A percentile compares a stretch with the other conserved stretches of the same genome.
Conservation (phyloP, 1,139 yeast species). For the Blastobotrys ciferrii region DNA sequence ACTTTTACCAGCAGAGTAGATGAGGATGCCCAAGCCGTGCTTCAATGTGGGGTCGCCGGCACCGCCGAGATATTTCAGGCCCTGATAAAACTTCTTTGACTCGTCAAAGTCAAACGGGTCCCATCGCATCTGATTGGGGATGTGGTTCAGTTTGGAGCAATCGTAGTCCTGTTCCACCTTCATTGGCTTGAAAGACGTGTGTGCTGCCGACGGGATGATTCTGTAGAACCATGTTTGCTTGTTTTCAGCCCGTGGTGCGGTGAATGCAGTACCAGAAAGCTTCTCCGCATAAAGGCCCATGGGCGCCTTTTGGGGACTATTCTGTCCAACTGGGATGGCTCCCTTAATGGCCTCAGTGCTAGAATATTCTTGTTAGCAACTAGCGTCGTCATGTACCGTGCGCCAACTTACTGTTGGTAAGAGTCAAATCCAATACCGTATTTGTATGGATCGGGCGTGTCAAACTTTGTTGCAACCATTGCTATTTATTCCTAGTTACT, state of each 20-base stretch:
- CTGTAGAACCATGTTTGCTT: constrained; percentile 33
- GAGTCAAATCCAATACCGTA: constrained; percentile 29
- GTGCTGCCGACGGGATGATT: constrained; percentile 30
- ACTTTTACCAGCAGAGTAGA: constrained; percentile 27
- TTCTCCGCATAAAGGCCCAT: constrained; percentile 33
- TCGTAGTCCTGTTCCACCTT: constrained; percentile 17
- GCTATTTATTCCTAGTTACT: too few species aligned
- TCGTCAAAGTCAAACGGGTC: constrained; percentile 30
- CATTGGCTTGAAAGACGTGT: constrained; percentile 22
- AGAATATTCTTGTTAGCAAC: constrained; percentile 6
- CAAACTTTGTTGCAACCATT: constrained; percentile 24
- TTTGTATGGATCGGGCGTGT: constrained; percentile 25
- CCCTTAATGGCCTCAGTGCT: constrained; percentile 29
- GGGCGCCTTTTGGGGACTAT: constrained; percentile 30
- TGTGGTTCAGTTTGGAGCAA: constrained; percentile 21
- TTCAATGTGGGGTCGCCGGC: constrained; percentile 32
- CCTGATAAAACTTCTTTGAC: constrained; percentile 27
- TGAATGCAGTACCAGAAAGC: constrained; percentile 34
- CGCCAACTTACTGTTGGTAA: constrained; percentile 26
- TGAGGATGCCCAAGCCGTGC: constrained; percentile 32
- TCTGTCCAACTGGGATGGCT: constrained; percentile 30
- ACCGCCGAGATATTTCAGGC: constrained; percentile 32
- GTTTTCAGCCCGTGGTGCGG: constrained; percentile 31
- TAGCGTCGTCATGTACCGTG: not conserved
- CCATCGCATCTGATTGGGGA: constrained; percentile 34